Conservation (phyloP, 805 yeast species). For the Ogataea angusta region DNA sequence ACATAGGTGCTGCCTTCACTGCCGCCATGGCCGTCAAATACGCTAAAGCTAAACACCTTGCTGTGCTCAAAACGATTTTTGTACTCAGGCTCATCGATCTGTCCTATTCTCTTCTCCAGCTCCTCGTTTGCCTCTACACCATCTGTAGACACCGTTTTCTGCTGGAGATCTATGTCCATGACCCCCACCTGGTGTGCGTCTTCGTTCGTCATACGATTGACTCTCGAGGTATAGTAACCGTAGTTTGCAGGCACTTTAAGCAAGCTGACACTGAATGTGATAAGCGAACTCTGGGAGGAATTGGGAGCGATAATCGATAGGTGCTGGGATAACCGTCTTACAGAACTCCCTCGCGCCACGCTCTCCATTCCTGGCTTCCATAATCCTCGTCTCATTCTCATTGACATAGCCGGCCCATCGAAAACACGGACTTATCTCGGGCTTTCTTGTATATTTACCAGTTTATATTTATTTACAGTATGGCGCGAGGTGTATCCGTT, state of each 20-base stretch:
- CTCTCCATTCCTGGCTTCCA: too few relatives aligned
- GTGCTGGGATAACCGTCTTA: slow-evolving; percentile 25
- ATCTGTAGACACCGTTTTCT: slow-evolving; percentile 3
- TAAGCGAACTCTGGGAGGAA: slow-evolving; percentile 19
- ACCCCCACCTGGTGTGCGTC: slow-evolving; percentile 67
- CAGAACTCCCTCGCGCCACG: not conserved
- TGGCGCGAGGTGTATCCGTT: slow-evolving; percentile 7
- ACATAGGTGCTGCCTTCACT: slow-evolving; percentile 65
- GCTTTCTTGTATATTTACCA: slow-evolving; percentile 1
- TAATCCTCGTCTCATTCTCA: too few relatives aligned
- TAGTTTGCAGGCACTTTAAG: slow-evolving; percentile 65
- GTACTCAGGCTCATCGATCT: slow-evolving; percentile 18
- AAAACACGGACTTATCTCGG: not conserved
- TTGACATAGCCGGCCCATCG: not conserved
- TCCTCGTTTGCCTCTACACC: slow-evolving; percentile 1
- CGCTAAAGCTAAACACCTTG: slow-evolving; percentile 61
- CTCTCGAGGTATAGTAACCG: slow-evolving; percentile 78
- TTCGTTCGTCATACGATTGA: slow-evolving; percentile 75
- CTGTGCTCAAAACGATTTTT: slow-evolving; percentile 8
- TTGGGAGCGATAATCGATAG: slow-evolving; percentile 23
- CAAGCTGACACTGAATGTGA: slow-evolving; percentile 49
- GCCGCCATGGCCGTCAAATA: slow-evolving; percentile 97
- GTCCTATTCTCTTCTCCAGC: slow-evolving; percentile 17
- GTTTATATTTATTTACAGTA: not conserved
- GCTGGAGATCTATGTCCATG: slow-evolving; percentile 26